Evolutionary conservation across 345 rosid species (phyloP).

Genomic region (Citrus cavaleriei): DNA sequence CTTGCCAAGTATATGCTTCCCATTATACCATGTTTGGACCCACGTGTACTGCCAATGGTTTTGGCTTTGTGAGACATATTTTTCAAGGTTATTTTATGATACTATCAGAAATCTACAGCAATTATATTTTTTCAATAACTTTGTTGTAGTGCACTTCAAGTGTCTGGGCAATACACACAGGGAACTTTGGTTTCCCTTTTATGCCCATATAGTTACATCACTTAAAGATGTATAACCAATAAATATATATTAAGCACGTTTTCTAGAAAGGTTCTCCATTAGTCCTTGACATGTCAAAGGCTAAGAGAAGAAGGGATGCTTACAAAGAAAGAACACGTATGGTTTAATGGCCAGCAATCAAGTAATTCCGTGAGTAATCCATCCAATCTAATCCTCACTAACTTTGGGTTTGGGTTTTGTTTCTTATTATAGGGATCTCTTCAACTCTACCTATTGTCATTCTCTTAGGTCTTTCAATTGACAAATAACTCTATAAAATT

Average conservation of each 20-base stretch:
- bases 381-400: background rate
- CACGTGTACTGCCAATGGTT: slow-evolving; percentile 26
- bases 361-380: background rate
- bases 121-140: no score
- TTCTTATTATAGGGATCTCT: background rate
- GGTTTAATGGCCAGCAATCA: background rate
- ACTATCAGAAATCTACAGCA: no score
- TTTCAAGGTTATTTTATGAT: background rate
- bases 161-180: no score
- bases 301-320: background rate
- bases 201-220: no score
- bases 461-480: background rate
- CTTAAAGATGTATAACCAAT: no score
- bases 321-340: background rate
- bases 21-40: slow-evolving; percentile 25
- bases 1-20: slow-evolving; percentile 1
- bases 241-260: background rate
- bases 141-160: no score
- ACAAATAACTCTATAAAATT: no score
- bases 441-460: background rate
- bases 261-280: background rate
- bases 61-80: slow-evolving; percentile 39
- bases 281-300: background rate
- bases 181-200: no score
- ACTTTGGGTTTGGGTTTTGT: background rate